A percentile compares a stretch with the other conserved stretches of the same genome.
phyloP scores from a whole-genome alignment of 176 grass and related monocot genomes.

The Oryza meyeriana region DNA sequence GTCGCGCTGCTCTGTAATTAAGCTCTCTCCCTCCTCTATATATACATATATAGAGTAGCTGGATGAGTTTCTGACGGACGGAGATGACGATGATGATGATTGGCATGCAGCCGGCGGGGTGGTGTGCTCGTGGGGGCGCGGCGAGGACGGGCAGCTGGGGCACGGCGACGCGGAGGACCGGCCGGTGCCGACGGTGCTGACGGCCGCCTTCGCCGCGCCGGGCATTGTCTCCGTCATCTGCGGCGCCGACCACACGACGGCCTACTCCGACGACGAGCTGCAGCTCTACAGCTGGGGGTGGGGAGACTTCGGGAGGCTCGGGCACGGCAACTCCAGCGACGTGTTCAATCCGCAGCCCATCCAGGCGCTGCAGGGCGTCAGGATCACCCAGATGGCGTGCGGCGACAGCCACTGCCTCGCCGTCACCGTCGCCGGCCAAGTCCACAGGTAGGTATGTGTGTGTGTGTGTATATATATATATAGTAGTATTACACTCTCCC shows the following conservation, averaged over 20 bases:
- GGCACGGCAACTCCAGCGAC: constrained; percentile 79
- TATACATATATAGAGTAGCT: no score
- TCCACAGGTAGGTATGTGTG: constrained; percentile 37
- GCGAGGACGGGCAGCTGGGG: constrained; percentile 75
- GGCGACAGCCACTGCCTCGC: constrained; percentile 85
- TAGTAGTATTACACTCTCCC: no score
- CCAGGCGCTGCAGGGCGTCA: constrained; percentile 50
- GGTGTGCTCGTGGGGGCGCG: constrained; percentile 74
- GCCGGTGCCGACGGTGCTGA: constrained; percentile 50
- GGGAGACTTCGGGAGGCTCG: constrained; percentile 80
- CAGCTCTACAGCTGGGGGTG: constrained; percentile 80
- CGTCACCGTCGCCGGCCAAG: constrained; percentile 53
- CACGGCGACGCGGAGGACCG: constrained; percentile 81
- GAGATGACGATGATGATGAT: no score
- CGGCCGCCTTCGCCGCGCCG: constrained; percentile 37
- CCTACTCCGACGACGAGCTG: constrained; percentile 46
- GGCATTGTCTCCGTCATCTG: constrained; percentile 56
- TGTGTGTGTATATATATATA: no score
- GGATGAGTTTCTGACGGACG: no score
- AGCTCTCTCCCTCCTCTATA: no score
- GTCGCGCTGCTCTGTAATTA: constrained; percentile 69
- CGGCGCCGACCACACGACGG: constrained; percentile 73
- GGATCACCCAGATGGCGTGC: constrained; percentile 68
- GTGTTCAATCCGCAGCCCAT: constrained; percentile 69
- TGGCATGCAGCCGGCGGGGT: constrained; percentile 36